Conservation (phyloP, 225 moss, liverwort and hornwort species). For the Straminergon stramineum region DNA sequence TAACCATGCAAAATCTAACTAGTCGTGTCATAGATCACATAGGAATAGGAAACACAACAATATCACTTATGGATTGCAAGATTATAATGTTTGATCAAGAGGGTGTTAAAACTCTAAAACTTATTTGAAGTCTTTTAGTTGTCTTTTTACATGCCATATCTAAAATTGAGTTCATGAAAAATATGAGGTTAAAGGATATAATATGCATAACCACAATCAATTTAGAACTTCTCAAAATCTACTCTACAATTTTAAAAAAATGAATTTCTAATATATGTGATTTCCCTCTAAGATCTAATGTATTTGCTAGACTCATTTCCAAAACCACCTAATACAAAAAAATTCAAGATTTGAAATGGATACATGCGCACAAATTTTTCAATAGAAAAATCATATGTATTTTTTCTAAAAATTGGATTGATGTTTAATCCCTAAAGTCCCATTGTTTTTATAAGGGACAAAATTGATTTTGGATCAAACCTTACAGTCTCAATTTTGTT, state of each 20-base stretch:
- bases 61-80: not conserved
- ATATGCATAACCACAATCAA: no score
- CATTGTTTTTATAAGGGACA: fast-evolving
- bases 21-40: fast-evolving
- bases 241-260: no score
- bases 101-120: fast-evolving
- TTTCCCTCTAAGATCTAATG: not conserved
- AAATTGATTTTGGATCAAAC: no score
- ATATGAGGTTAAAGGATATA: fast-evolving
- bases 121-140: not conserved
- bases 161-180: not conserved
- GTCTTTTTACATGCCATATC: not conserved
- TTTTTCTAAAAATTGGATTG: fast-evolving
- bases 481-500: fast-evolving
- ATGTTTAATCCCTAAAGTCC: no score
- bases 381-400: not conserved
- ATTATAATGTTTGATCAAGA: not conserved
- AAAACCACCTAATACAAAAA: fast-evolving
- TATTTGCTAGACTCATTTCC: not conserved
- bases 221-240: not conserved
- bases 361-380: fast-evolving
- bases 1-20: fast-evolving
- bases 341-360: not conserved
- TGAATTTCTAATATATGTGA: not conserved
- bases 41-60: fast-evolving